Base-by-base conservation (phyloP, 306 rosid genomes). In the Ammopiptanthus mongolicus region DNA sequence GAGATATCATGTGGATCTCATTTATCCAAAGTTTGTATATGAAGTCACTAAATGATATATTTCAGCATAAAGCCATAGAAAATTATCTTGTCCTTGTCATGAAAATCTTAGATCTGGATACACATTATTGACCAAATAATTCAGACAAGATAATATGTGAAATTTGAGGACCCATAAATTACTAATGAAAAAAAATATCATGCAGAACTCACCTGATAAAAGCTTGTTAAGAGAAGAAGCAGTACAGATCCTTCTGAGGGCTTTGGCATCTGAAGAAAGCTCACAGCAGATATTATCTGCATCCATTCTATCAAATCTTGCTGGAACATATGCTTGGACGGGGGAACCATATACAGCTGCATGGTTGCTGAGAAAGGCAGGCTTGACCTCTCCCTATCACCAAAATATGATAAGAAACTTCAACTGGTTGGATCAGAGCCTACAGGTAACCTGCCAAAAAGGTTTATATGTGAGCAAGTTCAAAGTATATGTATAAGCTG, bases 331-430 rank as follows among this genome's bases (percentile, higher is more conserved):
- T 77, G 70, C 88, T 12, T 91, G 92, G 97, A 84, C 90, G 8
- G 97, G 97, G 23, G 97, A 91, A 67, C 78, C 97, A 44, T 91
- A 87, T 69, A 85, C 97, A 60, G 83, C 81, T n/a, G 93, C 89
- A 79, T 91, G 97, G 97, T 53, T 89, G 89, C 84, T 89, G 64
- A 88, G 67, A 77, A 88, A 89, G 81, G 80, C 89, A 18, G 91
- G 94, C 50, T 80, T 89, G 85, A 79, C 86, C 63, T 84, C 88
- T 72, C 69, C 63, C 11, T 80, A 74, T 81, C 89, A 84, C 73
- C 87, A 84, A 76, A 91, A 87, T 66, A 85, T 85, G 91, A 85
- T 89, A 69, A 78, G 87, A 77, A 78, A 86, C 73, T 82, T 88
- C 68, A 78, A 78, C 64, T 87, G 97, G 94, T 77, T 53, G 79